Conservation (phyloP, 805 yeast species). For the Brettanomyces custersianus region DNA sequence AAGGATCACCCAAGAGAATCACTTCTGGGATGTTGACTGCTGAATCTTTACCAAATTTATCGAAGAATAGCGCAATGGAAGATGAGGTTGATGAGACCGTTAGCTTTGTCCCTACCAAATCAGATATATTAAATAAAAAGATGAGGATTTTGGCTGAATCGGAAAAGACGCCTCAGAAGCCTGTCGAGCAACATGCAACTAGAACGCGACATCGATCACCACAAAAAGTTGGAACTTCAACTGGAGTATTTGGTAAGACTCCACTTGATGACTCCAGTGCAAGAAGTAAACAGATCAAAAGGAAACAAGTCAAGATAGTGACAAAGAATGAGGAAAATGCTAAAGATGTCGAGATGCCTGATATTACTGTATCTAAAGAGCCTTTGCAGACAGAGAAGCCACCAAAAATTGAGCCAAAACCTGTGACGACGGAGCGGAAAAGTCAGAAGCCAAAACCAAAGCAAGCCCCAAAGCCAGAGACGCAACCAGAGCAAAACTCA, state of each 20-base stretch:
- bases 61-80: constrained; percentile 18
- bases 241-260: too few species aligned
- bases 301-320: too few species aligned
- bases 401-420: background rate
- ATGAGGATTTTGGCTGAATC: background rate
- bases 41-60: constrained; percentile 25
- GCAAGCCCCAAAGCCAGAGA: background rate
- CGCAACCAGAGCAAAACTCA: background rate
- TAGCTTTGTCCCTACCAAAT: constrained; percentile 23
- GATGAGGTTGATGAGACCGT: constrained; percentile 7
- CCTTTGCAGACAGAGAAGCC: background rate
- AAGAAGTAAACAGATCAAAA: too few species aligned
- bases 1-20: constrained; percentile 27
- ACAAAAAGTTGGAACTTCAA: too few species aligned
- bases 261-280: too few species aligned
- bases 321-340: background rate
- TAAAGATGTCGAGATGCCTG: background rate
- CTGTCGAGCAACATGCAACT: too few species aligned
- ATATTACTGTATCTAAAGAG: background rate
- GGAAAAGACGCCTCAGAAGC: background rate
- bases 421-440: background rate
- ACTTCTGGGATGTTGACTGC: constrained; percentile 28
- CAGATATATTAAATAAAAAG: constrained; percentile 13
- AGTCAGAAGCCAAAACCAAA: background rate
- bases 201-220: too few species aligned